Evolutionary conservation across 1,139 yeast genomes (phyloP).

Genomic region (Yamadazyma membranifaciens): DNA sequence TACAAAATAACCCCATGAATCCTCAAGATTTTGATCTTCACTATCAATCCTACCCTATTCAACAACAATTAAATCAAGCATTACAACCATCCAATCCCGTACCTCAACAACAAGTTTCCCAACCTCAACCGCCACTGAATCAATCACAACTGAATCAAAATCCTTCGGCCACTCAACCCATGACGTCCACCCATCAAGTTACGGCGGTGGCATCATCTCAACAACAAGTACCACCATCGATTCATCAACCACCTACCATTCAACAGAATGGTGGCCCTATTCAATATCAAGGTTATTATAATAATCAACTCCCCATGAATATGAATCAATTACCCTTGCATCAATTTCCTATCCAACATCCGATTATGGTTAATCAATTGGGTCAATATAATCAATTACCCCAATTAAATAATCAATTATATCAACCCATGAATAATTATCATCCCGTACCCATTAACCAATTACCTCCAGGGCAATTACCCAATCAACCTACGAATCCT

Average conservation of each 20-base stretch:
- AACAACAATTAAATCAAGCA: constrained; percentile 17
- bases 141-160: constrained; percentile 3
- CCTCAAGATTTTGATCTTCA: constrained; percentile 2
- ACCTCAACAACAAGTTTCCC: constrained; percentile 8
- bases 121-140: background rate
- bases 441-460: constrained; percentile 7
- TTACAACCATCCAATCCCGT: constrained; percentile 17
- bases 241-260: background rate
- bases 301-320: background rate
- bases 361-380: constrained; percentile 9
- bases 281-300: constrained; percentile 3
- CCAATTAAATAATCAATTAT: constrained; percentile 8
- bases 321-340: constrained; percentile 9
- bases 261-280: background rate
- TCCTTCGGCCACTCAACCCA: background rate
- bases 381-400: constrained; percentile 8
- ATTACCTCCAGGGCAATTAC: constrained; percentile 9
- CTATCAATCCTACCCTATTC: constrained; percentile 12
- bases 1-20: background rate
- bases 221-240: background rate
- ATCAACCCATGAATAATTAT: constrained; percentile 4
- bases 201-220: constrained; percentile 1
- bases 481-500: constrained; percentile 7
- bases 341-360: constrained; percentile 10
- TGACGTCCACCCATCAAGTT: background rate